Base-by-base conservation (phyloP, 2,329 filamentous ascomycete species). In the Penicillium sp. region DNA sequence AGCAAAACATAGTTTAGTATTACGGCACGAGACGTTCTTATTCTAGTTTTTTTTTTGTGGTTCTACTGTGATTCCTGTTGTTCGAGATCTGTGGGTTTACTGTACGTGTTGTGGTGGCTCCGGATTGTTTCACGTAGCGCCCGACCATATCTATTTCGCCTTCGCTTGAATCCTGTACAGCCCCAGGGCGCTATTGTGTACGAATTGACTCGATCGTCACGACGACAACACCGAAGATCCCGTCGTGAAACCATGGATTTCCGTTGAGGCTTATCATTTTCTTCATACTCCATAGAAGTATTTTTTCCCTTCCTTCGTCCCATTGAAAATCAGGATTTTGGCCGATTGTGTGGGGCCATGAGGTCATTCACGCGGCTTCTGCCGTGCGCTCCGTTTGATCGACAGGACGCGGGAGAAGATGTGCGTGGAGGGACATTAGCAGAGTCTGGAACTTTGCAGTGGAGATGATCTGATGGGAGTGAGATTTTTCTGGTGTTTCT, bases 301-400 rank as follows among this genome's bases (percentile, higher is more conserved):
- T 27, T 50, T 25, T 23, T 42, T 7, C 9, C 8, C 23, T 29
- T 27, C 23, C 9, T 21, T 35, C 13, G 50, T 35, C 39, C 19
- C 46, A 46, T 52, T 47, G 13, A 50, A 58, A 66, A 67, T 62
- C 64, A 62, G 59, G 62, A 66, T 63, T 66, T 57, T 42, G 55
- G 25, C 27, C 33, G 26, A 43, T 33, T 9, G 2, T 26, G 62
- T 63, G 63, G 58, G 53, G 33, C 33, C 27, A 59, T 67, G 63
- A 67, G 50, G 57, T 67, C 62, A 67, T 61, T 45, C 48, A 54
- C 64, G 60, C 64, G 63, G 62, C 63, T 57, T 62, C 58, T 54
- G 59, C 64, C 64, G 61, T 57, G 39, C 46, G 50, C 50, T 60
- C 54, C 45, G 46, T 55, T 59, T 61, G 60, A 62, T 62, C 60